Base-by-base conservation (phyloP, 2,329 filamentous ascomycete species). In the Aspergillus neoniger region DNA sequence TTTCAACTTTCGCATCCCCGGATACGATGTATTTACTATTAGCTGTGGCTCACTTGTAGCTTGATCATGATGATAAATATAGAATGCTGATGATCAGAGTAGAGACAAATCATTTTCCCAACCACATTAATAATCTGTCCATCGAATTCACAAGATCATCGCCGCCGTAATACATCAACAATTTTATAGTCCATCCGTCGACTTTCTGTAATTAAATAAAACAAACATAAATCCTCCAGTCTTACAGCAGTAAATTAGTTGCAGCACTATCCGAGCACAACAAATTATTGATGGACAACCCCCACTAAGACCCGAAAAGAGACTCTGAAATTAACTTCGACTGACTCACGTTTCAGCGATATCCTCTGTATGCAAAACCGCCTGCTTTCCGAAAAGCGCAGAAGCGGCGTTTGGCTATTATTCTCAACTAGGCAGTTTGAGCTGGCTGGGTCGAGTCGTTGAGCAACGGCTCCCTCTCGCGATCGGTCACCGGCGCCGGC, bases 401-500 rank as follows among this genome's bases (percentile, higher is more conserved):
- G 3, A 30, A 30, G 4, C 12, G 17, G 14, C 25, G n/a, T 5
- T 8, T 28, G 23, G 19, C 19, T 19, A 19, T 19, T 19, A 19
- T 2, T 25, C 25, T 2, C 9, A 30, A 6, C 1, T 50, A 50
- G 47, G 47, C 25, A 4, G 47, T 17, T 14, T 56, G 38, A 2
- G 49, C 39, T 10, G 55, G 56, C 39, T 36, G 41, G 21, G 61
- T 49, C 15, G 59, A 59, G 38, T 81, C 79, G 30, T 80, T 77
- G 61, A 86, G 75, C 71, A 86, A 69, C 3, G 84, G 84, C 58
- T 82, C 79, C 55, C 83, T 75, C 74, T 86, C 84, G 14, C 81
- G 77, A 59, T 85, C 83, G 48, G 76, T 72, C 5, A 80, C 75
- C 52, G 32, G 4, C 12, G 79, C 75, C 3, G 75, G 67, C 28